A percentile compares a stretch with the other conserved stretches of the same genome.
Conservation (phyloP, 495 filamentous ascomycete species). For the Cudoniella acicularis region DNA sequence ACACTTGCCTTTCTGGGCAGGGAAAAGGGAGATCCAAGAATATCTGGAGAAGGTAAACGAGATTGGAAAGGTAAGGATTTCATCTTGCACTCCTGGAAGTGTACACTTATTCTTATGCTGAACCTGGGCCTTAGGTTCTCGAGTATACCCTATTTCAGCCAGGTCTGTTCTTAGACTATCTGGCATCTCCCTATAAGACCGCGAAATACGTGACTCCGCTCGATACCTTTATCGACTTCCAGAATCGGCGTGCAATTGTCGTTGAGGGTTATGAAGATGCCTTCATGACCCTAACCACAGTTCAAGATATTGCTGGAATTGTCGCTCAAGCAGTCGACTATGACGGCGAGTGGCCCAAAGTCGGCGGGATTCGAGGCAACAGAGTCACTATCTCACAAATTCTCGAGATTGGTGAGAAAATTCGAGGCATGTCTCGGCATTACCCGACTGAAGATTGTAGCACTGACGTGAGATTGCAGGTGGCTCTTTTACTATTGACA, state of each 20-base stretch:
- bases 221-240: slow-evolving; percentile 41
- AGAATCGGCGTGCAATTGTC: slow-evolving; percentile 44
- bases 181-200: slow-evolving; percentile 46
- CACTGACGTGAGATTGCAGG: slow-evolving; percentile 23
- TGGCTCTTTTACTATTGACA: slow-evolving; percentile 39
- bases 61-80: slow-evolving; percentile 38
- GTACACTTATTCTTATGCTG: neutral
- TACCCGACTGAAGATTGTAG: neutral
- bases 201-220: slow-evolving; percentile 43
- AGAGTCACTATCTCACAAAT: slow-evolving; percentile 38
- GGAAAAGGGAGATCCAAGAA: slow-evolving; percentile 42
- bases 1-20: slow-evolving; percentile 44
- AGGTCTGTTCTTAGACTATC: slow-evolving; percentile 51
- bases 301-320: slow-evolving; percentile 41
- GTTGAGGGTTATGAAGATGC: slow-evolving; percentile 43
- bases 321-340: slow-evolving; percentile 49
- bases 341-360: slow-evolving; percentile 48
- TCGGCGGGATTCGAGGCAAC: slow-evolving; percentile 50
- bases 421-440: slow-evolving; percentile 36
- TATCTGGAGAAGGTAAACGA: slow-evolving; percentile 51
- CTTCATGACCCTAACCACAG: slow-evolving; percentile 43
- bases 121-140: slow-evolving; percentile 38
- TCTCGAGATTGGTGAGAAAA: slow-evolving; percentile 41
- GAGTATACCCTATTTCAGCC: slow-evolving; percentile 58
- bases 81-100: neutral